These are phyloP conservation scores for Cucumis hystrix DNA, from an alignment of 306 rosid species.

Conservation along the genomic window DNA sequence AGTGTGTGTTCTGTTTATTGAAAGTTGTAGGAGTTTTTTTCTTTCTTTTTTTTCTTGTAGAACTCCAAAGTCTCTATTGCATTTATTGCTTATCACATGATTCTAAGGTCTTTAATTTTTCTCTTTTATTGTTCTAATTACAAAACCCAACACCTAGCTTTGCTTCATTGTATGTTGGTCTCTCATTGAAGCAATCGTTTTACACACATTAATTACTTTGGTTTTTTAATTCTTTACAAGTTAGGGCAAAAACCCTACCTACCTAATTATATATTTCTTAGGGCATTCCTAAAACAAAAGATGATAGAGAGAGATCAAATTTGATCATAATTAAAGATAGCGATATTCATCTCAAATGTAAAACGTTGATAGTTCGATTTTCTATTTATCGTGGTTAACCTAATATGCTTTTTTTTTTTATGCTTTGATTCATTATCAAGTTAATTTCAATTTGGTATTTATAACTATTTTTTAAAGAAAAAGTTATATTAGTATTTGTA, in stretches of 20 bases:
- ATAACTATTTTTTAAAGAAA: too few relatives aligned
- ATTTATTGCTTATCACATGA: constrained; percentile 59
- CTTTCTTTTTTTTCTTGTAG: background rate
- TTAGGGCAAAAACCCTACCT: background rate
- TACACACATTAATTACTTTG: background rate
- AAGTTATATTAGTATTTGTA: too few relatives aligned
- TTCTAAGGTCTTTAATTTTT: constrained; percentile 11
- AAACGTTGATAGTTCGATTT: background rate
- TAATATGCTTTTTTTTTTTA: too few relatives aligned
- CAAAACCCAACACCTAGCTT: constrained; percentile 34
- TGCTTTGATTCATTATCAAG: too few relatives aligned
- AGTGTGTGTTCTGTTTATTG: constrained; percentile 2
- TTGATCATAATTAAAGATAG: rapidly evolving
- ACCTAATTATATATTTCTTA: background rate
- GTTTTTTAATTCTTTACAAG: background rate
- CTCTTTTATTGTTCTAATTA: constrained; percentile 21
- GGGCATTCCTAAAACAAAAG: too few relatives aligned
- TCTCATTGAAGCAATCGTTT: constrained; percentile 7
- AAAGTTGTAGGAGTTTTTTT: constrained; percentile 8
- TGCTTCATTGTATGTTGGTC: constrained; percentile 24
- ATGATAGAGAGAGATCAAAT: too few relatives aligned
- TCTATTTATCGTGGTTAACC: too few relatives aligned
- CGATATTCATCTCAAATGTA: too few relatives aligned
- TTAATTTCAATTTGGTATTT: too few relatives aligned
- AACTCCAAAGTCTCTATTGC: constrained; percentile 27